These are phyloP conservation scores for Calonectria ilicicola DNA, from an alignment of 2,329 filamentous ascomycete genomes.

Conservation along the genomic window DNA sequence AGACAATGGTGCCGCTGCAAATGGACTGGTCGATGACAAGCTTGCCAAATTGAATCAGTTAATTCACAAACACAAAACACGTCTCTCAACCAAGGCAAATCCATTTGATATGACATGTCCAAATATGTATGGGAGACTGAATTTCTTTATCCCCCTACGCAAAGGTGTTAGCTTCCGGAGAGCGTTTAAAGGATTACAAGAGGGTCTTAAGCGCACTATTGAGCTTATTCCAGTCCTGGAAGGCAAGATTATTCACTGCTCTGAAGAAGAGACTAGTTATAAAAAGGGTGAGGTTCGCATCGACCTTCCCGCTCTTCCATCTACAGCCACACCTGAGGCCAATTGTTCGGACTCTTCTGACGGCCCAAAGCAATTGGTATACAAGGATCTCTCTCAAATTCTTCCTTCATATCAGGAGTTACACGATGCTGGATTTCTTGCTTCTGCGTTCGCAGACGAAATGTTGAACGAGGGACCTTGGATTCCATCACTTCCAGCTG, in stretches of 20 bases:
- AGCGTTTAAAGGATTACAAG: conserved; percentile 46
- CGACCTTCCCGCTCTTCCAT: conserved; percentile 23
- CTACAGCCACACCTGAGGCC: background rate
- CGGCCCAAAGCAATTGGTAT: conserved; percentile 24
- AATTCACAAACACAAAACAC: conserved; percentile 37
- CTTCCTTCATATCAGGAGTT: conserved; percentile 42
- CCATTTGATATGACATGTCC: conserved; percentile 48
- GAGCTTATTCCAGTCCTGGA: conserved; percentile 51
- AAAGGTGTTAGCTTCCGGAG: conserved; percentile 41
- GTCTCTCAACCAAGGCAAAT: conserved; percentile 43
- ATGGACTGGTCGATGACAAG: background rate
- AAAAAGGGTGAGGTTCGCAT: conserved; percentile 36
- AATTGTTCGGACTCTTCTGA: conserved; percentile 4
- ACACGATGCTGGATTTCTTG: conserved; percentile 38
- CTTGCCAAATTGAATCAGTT: conserved; percentile 52
- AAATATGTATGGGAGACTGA: conserved; percentile 45
- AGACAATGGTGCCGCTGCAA: background rate
- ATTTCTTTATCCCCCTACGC: conserved; percentile 49
- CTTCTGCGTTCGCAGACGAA: conserved; percentile 42
- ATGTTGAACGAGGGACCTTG: conserved; percentile 34
- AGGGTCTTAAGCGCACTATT: conserved; percentile 49
- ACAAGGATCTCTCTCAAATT: conserved; percentile 41
- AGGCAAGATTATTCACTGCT: conserved; percentile 48
- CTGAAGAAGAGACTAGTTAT: conserved; percentile 41
- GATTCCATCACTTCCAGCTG: conserved; percentile 41